Conservation (phyloP, 2,329 filamentous ascomycete species). For the Cladophialophora psammophila region DNA sequence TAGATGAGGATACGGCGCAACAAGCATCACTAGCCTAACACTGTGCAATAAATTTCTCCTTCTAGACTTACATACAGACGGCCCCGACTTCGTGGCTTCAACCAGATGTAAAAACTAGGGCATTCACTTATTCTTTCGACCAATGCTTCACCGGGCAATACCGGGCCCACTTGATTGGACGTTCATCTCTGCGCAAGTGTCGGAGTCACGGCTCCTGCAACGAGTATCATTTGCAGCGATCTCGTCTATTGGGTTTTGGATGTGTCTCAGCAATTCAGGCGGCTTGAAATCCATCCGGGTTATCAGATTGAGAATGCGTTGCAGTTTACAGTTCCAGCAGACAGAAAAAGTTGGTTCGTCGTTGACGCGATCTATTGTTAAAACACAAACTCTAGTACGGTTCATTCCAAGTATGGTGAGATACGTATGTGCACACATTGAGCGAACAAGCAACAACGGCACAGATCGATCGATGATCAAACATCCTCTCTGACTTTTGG, state of each 20-base stretch:
- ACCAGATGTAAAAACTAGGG: no score
- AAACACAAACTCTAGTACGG: not conserved
- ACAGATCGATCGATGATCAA: not conserved
- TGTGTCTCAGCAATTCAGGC: no score
- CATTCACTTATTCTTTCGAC: no score
- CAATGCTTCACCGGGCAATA: no score
- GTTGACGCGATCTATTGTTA: not conserved
- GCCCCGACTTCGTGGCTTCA: no score
- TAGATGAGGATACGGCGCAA: not conserved
- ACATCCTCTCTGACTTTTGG: slow-evolving; percentile 16
- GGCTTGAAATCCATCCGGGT: not conserved
- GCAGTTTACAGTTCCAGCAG: not conserved
- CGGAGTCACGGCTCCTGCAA: no score
- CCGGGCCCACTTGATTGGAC: no score
- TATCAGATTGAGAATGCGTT: not conserved
- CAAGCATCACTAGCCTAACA: not conserved
- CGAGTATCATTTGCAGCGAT: no score
- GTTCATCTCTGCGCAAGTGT: no score
- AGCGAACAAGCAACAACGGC: not conserved
- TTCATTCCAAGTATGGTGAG: not conserved
- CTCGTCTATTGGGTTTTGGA: no score
- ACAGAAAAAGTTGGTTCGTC: not conserved
- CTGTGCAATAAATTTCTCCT: no score
- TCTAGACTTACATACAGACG: no score
- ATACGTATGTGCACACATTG: not conserved